Conservation (phyloP, 257 asterid species). For the Nicotiana obtusifolia region DNA sequence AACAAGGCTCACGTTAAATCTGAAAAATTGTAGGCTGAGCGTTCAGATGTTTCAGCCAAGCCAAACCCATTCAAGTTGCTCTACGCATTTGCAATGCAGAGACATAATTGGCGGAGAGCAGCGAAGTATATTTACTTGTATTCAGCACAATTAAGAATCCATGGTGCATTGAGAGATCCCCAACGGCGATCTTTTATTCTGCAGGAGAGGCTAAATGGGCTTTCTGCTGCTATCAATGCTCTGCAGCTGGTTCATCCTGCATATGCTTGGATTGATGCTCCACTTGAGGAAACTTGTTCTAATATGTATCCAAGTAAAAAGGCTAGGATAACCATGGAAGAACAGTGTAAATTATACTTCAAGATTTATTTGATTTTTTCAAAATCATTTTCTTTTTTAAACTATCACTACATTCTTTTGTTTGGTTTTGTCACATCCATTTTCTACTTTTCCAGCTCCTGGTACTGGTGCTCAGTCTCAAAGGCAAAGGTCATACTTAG, state of each 20-base stretch:
- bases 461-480: conserved; percentile 46
- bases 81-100: conserved; percentile 87
- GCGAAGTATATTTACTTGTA: conserved; percentile 69
- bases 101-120: conserved; percentile 93
- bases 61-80: conserved; percentile 86
- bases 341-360: conserved; percentile 39
- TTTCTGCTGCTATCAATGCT: conserved; percentile 88
- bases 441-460: conserved; percentile 44
- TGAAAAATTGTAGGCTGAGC: conserved; percentile 70
- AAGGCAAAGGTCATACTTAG: conserved; percentile 49
- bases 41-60: conserved; percentile 69
- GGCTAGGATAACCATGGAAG: conserved; percentile 63
- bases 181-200: conserved; percentile 49
- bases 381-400: conserved; percentile 7
- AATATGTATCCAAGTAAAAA: conserved; percentile 69
- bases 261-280: conserved; percentile 83
- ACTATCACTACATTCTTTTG: conserved; percentile 10
- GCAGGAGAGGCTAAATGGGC: conserved; percentile 87
- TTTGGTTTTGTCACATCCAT: conserved; percentile 7
- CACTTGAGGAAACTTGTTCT: conserved; percentile 39
- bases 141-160: conserved; percentile 63
- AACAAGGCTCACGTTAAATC: neutral
- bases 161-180: conserved; percentile 57
- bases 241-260: conserved; percentile 90
- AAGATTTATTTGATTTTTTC: neutral